Base-by-base conservation (phyloP, 176 grass and related monocot genomes). In the Oryza glaberrima region DNA sequence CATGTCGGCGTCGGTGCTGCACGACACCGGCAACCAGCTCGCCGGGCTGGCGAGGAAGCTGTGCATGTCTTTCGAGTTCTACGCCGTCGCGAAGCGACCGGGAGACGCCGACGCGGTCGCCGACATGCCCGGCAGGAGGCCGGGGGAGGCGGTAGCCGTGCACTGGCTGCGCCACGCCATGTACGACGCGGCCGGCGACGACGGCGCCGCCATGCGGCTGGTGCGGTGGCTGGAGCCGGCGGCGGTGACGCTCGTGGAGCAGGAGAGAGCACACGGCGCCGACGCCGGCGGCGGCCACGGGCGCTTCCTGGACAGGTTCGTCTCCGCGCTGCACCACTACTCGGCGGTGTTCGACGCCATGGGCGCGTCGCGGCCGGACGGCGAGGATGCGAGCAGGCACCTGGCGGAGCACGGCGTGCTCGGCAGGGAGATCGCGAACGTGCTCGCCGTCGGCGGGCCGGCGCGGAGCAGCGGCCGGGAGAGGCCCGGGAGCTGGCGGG, bases 171-270 rank as follows among this genome's bases (percentile, higher is more conserved):
- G 77, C 2, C 92, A 94, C 84, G 40, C 89, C 3, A 2, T 89
- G 72, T 94, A 91, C 87, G 89, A 94, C 77, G 80, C 83, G 11
- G 54, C 77, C 6, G 92, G 92, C 32, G 84, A 80, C 44, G 86
- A 94, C 30, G 38, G 10, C 30, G 64, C 60, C 73, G 35, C 73
- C 66, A 70, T 85, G 89, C 86, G 81, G 81, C 80, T 94, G 14
- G 3, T 91, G 61, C 81, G 83, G 77, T 69, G 78, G 70, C 35
- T 94, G 73, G 72, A 83, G 40, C 92, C 92, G 6, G 84, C 49
- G 68, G 69, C 87, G 73, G 11, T 91, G 40, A 89, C 89, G 13
- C 73, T 94, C 64, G 92, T 94, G 68, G 89, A 94, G 84, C 92
- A 69, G 65, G 89, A 94, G 44, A n/a, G 58, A 6, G 77, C 38